Evolutionary conservation across 139 green algal species (phyloP), one percentile per base, ranked within the genome.

Genomic region (Limnomonas spitsbergensis): DNA sequence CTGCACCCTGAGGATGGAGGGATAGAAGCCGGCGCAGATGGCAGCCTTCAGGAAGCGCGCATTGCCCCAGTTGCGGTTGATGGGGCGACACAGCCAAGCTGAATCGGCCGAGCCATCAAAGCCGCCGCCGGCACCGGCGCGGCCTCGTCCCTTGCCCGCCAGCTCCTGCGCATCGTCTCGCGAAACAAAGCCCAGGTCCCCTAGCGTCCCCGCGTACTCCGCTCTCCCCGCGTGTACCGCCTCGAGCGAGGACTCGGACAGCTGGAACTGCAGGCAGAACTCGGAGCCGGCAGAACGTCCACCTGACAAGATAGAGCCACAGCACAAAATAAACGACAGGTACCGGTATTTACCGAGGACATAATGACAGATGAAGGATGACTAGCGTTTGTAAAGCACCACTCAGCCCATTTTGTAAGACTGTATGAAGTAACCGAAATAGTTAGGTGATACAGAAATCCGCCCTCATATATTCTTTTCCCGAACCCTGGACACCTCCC

Each of bases 1-100:
- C 36, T 74, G 87, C 69, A 98, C 94, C 0, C 92, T 80, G 66
- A 98, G 78, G n/a, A 99, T 84, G 72, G 94, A 86, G 0, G 96
- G 95, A 83, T 98, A 99, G 73, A 97, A 97, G 0, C 95, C 95
- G 35, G 86, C 84, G 66, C 85, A 89, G 14, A 93, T 73, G 0
- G 87, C 85, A 1, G 88, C 88, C 76, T 92, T 91, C 39, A 92
- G 29, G 73, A 93, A 82, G 31, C 89, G 83, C 7, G 83, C 83
- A 75, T 94, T 91, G 77, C 37, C 40, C 9, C 78, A 82, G 31
- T 78, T 77, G n/a, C 38, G 36, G 76, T 87, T 87, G 34, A 79
- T 56, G 7, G 82, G 36, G 66, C 68, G 72, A 6, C 1, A 29
- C 53, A 66, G 38, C 72, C 31, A 70, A n/a, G 68, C 53, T 40